Conservation (phyloP, 2,329 filamentous ascomycete species). For the Colletotrichum eremochloae region DNA sequence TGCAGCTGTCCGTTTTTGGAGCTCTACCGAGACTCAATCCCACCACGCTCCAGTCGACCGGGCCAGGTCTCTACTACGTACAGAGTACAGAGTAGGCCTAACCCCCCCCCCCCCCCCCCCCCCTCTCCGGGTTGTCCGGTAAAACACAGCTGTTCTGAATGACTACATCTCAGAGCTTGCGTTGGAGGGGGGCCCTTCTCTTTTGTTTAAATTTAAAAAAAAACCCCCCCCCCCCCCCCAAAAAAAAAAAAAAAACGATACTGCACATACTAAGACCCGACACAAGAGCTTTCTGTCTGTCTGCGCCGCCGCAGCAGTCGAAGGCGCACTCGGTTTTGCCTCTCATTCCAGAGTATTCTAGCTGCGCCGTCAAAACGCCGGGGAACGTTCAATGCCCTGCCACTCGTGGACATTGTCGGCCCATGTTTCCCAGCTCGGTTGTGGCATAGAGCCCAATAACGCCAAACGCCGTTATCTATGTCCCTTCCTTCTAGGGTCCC, state of each 20-base stretch:
- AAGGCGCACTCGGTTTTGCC: no score
- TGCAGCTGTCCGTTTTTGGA: constrained; percentile 34
- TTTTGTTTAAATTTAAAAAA: no score
- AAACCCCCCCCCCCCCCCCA: no score
- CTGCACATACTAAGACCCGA: neutral
- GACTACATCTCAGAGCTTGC: no score
- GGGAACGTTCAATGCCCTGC: neutral
- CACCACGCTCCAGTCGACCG: constrained; percentile 34
- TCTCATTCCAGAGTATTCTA: neutral
- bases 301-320: neutral
- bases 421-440: constrained; percentile 25
- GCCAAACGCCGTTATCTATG: constrained; percentile 21
- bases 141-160: no score
- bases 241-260: no score
- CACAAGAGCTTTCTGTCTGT: neutral
- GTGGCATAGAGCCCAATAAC: constrained; percentile 9
- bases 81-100: no score
- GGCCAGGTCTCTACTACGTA: constrained; percentile 11
- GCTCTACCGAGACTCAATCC: constrained; percentile 25
- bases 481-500: neutral
- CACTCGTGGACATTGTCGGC: constrained; percentile 2
- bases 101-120: constrained; percentile 6
- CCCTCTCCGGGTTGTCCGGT: no score
- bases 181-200: no score
- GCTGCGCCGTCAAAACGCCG: neutral